A percentile compares a stretch with the other conserved stretches of the same genome.
Conservation (phyloP, 495 filamentous ascomycete species). For the Chaetomium cochliodes region DNA sequence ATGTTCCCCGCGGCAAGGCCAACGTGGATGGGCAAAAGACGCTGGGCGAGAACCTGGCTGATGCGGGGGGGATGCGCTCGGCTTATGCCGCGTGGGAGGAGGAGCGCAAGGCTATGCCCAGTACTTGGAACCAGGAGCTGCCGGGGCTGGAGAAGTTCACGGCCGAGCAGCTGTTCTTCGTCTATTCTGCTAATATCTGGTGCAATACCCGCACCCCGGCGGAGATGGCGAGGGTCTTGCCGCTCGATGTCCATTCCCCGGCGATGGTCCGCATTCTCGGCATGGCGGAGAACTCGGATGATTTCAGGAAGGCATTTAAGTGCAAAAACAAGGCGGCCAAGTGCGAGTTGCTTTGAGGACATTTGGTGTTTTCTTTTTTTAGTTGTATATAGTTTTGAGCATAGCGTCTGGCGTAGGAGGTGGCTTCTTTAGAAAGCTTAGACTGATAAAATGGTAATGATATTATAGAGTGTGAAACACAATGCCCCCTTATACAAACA, state of each 20-base stretch:
- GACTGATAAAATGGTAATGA: too few species aligned
- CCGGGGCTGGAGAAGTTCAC: constrained; percentile 65
- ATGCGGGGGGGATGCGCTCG: constrained; percentile 67
- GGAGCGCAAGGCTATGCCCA: constrained; percentile 41
- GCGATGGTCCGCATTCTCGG: constrained; percentile 60
- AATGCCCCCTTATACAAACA: too few species aligned
- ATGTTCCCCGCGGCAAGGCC: constrained; percentile 53
- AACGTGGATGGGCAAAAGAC: constrained; percentile 69
- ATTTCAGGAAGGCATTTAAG: constrained; percentile 65
- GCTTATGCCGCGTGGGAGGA: constrained; percentile 62
- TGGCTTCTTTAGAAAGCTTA: too few species aligned
- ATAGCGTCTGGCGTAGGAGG: too few species aligned
- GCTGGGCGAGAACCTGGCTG: constrained; percentile 73
- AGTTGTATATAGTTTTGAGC: too few species aligned
- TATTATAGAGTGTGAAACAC: too few species aligned
- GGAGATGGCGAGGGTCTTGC: constrained; percentile 38
- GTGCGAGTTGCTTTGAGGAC: constrained; percentile 57
- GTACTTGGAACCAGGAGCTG: constrained; percentile 48
- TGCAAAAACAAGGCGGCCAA: constrained; percentile 63
- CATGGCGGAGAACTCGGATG: constrained; percentile 64
- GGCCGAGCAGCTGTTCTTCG: constrained; percentile 73
- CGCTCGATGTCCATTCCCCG: constrained; percentile 65
- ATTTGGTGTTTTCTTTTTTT: too few species aligned
- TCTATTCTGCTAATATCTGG: constrained; percentile 66
- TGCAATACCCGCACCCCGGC: constrained; percentile 63